Evolutionary conservation across 495 filamentous ascomycete genomes (phyloP), one percentile per base, ranked within the genome.

Genomic region (Aspergillus steynii): DNA sequence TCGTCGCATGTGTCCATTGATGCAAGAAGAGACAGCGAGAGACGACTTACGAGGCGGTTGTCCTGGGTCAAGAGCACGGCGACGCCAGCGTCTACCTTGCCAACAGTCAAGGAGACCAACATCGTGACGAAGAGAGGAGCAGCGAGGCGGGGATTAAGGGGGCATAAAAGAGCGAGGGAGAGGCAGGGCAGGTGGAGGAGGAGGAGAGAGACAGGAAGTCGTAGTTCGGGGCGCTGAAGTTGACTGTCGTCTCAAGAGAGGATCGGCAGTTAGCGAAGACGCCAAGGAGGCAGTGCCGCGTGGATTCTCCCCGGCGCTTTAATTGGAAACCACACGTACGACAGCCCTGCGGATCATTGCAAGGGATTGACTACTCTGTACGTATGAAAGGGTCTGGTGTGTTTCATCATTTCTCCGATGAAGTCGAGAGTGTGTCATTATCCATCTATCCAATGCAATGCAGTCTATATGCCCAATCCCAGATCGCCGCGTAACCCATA

Each of bases 51-150:
- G 66, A 99, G 83, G 65, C 95, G 88, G 79, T 98, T 98, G 78
- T 99, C 95, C 68, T 96, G 90, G 45, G 95, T 99, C 59, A 99
- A 83, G 56, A 99, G 86, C 57, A 99, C 96, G 52, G 95, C 96
- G 68, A 99, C 93, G 75, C 95, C 95, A 66, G 95, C 95, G 74
- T 99, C 95, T 76, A 99, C 95, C 81, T 99, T 99, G 79, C 95
- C 95, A 72, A 99, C 96, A 49, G 95, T 99, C 71, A 99, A 86
- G 50, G 95, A 98, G 80, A 99, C 88, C 66, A 99, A 81, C 96
- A 98, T 99, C 26, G 64, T 71, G 67, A 12, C 12, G 63, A 62
- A 53, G 57, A 54, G 10, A 60, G 50, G 51, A 50, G 42, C 10
- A 61, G 25, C 10, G 27, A 10, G 29, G 37, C 4, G 8, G 50